Evolutionary conservation across 805 yeast species (phyloP), one percentile per base, ranked within the genome.

Genomic region (Candida suzukii): DNA sequence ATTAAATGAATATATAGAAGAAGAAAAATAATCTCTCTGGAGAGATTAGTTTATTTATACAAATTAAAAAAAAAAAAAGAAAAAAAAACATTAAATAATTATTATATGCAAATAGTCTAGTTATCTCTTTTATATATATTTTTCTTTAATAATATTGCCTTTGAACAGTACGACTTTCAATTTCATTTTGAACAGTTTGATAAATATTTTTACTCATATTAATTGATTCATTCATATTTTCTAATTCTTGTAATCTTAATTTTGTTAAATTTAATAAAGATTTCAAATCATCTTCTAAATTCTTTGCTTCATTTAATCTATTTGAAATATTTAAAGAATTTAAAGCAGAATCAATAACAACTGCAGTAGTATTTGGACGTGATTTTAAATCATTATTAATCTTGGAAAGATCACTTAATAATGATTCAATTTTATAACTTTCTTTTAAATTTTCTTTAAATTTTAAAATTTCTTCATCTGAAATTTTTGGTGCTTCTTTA

Each of bases 181-280:
- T 18, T 36, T 36, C 68, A 50, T 83, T 86, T 64, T 84, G 70
- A 39, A 88, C 61, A 36, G 75, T 73, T 53, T 85, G 86, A 59
- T 88, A 93, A 10, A 73, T 63, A 33, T 73, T 68, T 40, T 84
- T 76, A 16, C 95, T 93, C 37, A 70, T 69, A 42, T 76, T 76
- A 42, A 91, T 71, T 47, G 85, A 83, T 46, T 75, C 74, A 53
- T 87, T 83, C 51, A 91, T 67, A 18, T 76, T 76, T 46, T 79
- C 66, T 45, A 91, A 66, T 47, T 91, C 97, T 50, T 88, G 85
- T 56, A 83, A 78, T 53, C 87, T 76, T 35, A 76, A 73, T 29
- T 87, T 73, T 59, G 87, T 84, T 58, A 85, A 78, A 43, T 87
- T 96, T 46, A 93, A 77, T 51, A 80, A 64, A 52, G 76, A 76